These are phyloP conservation scores for Fusarium sp. DNA, from an alignment of 2,329 filamentous ascomycete genomes.

Conservation along the genomic window DNA sequence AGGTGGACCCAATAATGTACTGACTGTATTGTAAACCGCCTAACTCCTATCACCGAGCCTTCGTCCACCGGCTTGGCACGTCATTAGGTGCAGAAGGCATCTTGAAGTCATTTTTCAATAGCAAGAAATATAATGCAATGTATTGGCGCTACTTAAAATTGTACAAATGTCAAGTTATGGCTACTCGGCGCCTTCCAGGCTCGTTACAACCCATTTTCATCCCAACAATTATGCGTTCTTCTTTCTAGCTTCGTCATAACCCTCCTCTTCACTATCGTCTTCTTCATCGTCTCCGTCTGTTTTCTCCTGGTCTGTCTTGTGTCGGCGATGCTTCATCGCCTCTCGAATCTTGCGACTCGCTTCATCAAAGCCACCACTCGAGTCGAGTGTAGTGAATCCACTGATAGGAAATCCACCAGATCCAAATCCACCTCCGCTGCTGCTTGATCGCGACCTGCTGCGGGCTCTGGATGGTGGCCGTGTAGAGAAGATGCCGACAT, in stretches of 20 bases:
- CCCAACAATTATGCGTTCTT: conserved; percentile 50
- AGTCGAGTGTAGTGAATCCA: conserved; percentile 74
- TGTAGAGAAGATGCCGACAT: conserved; percentile 90
- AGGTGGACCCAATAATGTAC: neutral
- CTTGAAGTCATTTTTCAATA: neutral
- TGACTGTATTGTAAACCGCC: neutral
- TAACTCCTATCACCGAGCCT: conserved; percentile 36
- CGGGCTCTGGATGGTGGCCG: conserved; percentile 83
- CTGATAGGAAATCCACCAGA: conserved; percentile 73
- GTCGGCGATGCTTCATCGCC: conserved; percentile 77
- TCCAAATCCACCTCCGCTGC: conserved; percentile 71
- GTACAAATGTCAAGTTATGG: conserved; percentile 30
- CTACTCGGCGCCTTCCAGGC: neutral
- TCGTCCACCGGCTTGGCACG: neutral
- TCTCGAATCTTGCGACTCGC: conserved; percentile 85
- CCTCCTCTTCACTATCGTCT: conserved; percentile 57
- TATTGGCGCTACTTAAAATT: conserved; percentile 16
- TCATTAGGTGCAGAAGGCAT: conserved; percentile 16
- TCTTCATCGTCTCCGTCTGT: conserved; percentile 50
- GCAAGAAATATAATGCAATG: conserved; percentile 4
- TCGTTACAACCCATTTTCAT: neutral
- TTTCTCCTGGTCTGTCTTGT: conserved; percentile 60
- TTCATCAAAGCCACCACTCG: conserved; percentile 79
- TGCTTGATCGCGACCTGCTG: conserved; percentile 76
- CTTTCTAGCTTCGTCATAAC: conserved; percentile 57